These are phyloP conservation scores for Pseudogymnoascus sp. DNA, from an alignment of 2,329 filamentous ascomycete genomes.

Conservation along the genomic window DNA sequence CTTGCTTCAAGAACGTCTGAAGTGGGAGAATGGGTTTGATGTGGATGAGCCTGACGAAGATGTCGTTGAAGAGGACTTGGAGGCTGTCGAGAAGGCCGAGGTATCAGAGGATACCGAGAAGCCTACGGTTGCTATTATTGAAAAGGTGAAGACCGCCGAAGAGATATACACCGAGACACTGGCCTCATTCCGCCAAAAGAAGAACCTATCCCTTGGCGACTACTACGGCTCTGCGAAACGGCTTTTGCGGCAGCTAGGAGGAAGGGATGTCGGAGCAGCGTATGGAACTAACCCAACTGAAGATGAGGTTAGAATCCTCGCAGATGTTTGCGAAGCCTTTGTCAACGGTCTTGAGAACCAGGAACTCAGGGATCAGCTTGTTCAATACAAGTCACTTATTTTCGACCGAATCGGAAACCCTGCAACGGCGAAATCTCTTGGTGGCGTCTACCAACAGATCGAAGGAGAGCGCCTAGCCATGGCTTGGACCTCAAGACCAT, in stretches of 20 bases:
- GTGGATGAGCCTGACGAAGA: slow-evolving; percentile 31
- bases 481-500: slow-evolving; percentile 33
- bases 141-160: not conserved
- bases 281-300: slow-evolving; percentile 18
- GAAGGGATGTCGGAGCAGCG: slow-evolving; percentile 20
- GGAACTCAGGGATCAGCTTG: slow-evolving; percentile 37
- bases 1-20: slow-evolving; percentile 56
- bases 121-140: not conserved
- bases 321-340: slow-evolving; percentile 46
- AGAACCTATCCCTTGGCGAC: slow-evolving; percentile 22
- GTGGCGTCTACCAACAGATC: slow-evolving; percentile 44
- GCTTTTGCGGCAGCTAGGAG: slow-evolving; percentile 22
- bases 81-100: not conserved
- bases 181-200: slow-evolving; percentile 22
- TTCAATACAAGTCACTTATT: slow-evolving; percentile 40
- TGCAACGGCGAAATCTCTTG: slow-evolving; percentile 39
- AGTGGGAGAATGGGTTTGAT: slow-evolving; percentile 57
- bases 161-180: slow-evolving; percentile 10
- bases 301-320: slow-evolving; percentile 40
- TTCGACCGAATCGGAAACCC: slow-evolving; percentile 17
- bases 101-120: not conserved
- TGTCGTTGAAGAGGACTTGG: slow-evolving; percentile 27
- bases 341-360: slow-evolving; percentile 44
- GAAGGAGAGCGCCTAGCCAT: slow-evolving; percentile 49
- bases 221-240: slow-evolving; percentile 26